phyloP scores from a whole-genome alignment of 805 yeast genomes.

The Wickerhamomyces mucosus region DNA sequence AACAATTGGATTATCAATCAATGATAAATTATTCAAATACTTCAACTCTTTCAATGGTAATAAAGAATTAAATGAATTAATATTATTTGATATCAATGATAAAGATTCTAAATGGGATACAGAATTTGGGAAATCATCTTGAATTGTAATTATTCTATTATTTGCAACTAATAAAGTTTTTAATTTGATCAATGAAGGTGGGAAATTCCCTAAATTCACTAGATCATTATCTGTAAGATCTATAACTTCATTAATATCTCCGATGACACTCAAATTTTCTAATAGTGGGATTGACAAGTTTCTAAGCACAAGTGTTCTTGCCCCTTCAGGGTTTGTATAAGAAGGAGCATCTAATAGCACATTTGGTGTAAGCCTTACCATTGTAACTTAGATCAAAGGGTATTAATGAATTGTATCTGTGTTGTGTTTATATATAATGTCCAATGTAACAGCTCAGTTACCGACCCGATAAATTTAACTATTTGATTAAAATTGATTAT shows the following conservation, averaged over 20 bases:
- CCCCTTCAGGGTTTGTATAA: constrained; percentile 32
- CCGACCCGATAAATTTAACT: no score
- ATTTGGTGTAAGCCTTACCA: constrained; percentile 53
- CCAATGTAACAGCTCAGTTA: no score
- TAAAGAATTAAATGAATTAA: constrained; percentile 37
- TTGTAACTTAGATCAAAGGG: no score
- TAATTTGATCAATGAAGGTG: constrained; percentile 28
- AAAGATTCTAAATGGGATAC: constrained; percentile 42
- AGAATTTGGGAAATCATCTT: constrained; percentile 23
- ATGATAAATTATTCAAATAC: constrained; percentile 36
- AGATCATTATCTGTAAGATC: constrained; percentile 75
- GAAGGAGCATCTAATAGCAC: constrained; percentile 39
- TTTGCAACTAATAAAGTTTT: constrained; percentile 51
- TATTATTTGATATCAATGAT: constrained; percentile 41
- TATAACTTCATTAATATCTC: constrained; percentile 38
- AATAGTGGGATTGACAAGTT: constrained; percentile 31
- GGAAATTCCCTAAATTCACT: constrained; percentile 41
- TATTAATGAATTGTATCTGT: no score
- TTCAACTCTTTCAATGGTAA: constrained; percentile 28
- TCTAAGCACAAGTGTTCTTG: constrained; percentile 32
- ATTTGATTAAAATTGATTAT: no score
- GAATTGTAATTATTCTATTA: constrained; percentile 43
- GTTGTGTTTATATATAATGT: no score
- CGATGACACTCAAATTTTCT: constrained; percentile 33
- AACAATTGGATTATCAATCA: constrained; percentile 56